A percentile compares a stretch with the other conserved stretches of the same genome.
phyloP scores from a whole-genome alignment of 1,139 yeast species.

The Saccharomyces pastorianus region DNA sequence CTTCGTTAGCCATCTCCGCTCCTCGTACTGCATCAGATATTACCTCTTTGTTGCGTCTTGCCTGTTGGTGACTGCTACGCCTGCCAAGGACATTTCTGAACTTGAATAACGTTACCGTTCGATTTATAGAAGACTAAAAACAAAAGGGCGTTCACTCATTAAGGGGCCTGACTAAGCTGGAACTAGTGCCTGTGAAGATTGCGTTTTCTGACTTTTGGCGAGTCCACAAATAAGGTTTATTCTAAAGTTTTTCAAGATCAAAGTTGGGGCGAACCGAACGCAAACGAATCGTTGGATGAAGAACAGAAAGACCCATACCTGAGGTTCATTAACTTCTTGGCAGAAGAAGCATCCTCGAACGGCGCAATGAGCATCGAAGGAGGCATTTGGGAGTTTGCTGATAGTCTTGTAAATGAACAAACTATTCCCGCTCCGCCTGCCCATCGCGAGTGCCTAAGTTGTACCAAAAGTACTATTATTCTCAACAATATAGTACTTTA shows the following conservation, averaged over 20 bases:
- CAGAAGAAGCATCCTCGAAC: neutral
- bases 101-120: neutral
- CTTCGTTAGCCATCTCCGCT: neutral
- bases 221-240: neutral
- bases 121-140: neutral
- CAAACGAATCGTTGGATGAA: neutral
- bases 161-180: neutral
- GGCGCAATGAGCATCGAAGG: neutral
- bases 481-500: neutral
- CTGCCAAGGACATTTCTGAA: neutral
- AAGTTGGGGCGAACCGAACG: neutral
- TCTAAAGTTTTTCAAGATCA: neutral
- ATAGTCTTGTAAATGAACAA: neutral
- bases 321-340: neutral
- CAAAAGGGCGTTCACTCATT: neutral
- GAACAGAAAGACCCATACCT: neutral
- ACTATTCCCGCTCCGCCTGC: neutral
- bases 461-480: neutral
- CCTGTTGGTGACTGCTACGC: neutral
- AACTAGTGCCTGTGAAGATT: neutral
- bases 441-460: neutral
- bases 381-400: neutral
- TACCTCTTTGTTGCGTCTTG: neutral
- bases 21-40: neutral
- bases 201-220: neutral